Conservation (phyloP, 164 flowering plant genomes). For the Piper betle region DNA sequence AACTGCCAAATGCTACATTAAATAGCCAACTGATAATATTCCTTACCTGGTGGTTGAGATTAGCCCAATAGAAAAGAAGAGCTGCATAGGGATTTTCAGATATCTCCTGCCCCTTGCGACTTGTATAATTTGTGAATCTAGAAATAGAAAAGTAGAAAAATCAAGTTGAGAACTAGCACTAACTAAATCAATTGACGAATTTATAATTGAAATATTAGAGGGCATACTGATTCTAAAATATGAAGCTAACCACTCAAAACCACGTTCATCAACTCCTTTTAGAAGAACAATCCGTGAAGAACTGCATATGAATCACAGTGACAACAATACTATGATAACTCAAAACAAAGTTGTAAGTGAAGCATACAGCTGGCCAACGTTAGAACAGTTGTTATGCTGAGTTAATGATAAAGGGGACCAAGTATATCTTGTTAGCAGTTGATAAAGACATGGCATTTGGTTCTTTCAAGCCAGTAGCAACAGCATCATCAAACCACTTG, state of each 20-base stretch:
- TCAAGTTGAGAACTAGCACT: neutral
- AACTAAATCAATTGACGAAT: neutral
- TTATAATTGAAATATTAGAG: neutral
- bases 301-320: slow-evolving; percentile 18
- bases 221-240: neutral
- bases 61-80: slow-evolving; percentile 77
- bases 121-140: slow-evolving; percentile 84
- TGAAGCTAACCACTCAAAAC: slow-evolving; percentile 79
- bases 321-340: neutral
- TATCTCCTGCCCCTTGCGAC: slow-evolving; percentile 57
- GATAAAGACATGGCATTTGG: slow-evolving; percentile 97
- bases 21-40: neutral
- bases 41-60: slow-evolving; percentile 68
- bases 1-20: too few species aligned
- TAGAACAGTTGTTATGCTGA: neutral
- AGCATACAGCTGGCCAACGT: neutral
- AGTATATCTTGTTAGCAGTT: slow-evolving; percentile 43
- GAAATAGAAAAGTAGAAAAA: neutral
- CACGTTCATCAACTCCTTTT: slow-evolving; percentile 77
- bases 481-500: slow-evolving; percentile 93
- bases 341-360: neutral
- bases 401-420: neutral
- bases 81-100: slow-evolving; percentile 81
- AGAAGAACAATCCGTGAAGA: slow-evolving; percentile 90
- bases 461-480: slow-evolving; percentile 66